Conservation (phyloP, 148 eudicot species). For the Salicornia ramosissima region DNA sequence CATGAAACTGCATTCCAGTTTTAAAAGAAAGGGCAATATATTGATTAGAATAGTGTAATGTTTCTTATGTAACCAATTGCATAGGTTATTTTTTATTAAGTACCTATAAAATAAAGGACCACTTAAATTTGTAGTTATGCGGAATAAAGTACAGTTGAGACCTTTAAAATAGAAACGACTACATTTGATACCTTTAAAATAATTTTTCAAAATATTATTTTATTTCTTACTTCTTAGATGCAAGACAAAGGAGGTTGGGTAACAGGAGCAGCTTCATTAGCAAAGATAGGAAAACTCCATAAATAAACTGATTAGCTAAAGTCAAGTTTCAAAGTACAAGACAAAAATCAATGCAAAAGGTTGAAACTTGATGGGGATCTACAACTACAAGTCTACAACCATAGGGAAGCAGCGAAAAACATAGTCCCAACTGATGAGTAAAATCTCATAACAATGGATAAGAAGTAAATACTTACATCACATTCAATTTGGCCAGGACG, state of each 20-base stretch:
- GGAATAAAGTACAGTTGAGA: too few species aligned
- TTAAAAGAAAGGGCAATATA: too few species aligned
- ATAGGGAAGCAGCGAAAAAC: too few species aligned
- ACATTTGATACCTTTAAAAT: too few species aligned
- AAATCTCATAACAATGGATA: conserved; percentile 14
- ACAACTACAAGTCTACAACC: background rate
- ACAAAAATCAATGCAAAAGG: conserved; percentile 1
- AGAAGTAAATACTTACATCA: conserved; percentile 54
- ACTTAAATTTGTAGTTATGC: too few species aligned
- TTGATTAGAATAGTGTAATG: too few species aligned
- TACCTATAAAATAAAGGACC: too few species aligned
- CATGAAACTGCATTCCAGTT: too few species aligned
- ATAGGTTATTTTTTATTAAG: too few species aligned
- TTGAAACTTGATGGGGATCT: background rate
- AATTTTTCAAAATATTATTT: too few species aligned
- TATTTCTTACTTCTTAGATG: background rate
- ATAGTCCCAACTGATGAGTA: background rate
- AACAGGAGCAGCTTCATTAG: background rate
- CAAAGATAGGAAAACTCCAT: background rate
- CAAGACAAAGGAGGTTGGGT: background rate
- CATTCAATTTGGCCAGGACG: conserved; percentile 89
- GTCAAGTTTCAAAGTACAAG: background rate
- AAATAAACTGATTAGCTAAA: background rate
- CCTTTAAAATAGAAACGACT: too few species aligned
- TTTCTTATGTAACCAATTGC: too few species aligned